Percentiles rank a stretch among this genome's conserved stretches.
Evolutionary conservation across 768 basidiomycete species (phyloP).

Genomic region (Tulasnella sp.): DNA sequence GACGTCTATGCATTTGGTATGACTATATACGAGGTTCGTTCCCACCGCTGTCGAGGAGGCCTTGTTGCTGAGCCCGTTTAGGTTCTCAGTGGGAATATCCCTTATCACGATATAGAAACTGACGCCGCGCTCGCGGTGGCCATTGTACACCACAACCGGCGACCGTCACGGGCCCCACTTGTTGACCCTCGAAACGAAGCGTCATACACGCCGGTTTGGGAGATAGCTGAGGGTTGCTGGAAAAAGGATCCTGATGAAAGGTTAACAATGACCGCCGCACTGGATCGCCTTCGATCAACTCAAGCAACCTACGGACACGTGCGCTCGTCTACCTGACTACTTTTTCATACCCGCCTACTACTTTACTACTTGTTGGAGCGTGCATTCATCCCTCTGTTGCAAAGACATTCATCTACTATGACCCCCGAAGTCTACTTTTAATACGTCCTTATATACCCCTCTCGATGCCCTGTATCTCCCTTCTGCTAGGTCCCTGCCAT

Average conservation of each 20-base stretch:
- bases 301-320: no score
- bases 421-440: no score
- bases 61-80: not conserved
- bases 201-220: not conserved
- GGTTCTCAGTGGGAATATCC: not conserved
- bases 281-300: not conserved
- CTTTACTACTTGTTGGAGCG: no score
- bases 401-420: no score
- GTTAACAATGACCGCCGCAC: not conserved
- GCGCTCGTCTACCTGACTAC: no score
- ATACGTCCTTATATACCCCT: no score
- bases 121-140: not conserved
- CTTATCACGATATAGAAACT: not conserved
- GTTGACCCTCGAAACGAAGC: not conserved
- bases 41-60: no score
- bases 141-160: not conserved
- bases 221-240: not conserved
- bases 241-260: not conserved
- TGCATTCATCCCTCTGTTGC: no score
- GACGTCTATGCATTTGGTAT: not conserved
- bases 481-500: no score
- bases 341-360: no score
- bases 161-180: not conserved
- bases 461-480: no score
- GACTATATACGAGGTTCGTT: not conserved